Evolutionary conservation across 768 basidiomycete species (phyloP).

Genomic region (Pholiota conissans): DNA sequence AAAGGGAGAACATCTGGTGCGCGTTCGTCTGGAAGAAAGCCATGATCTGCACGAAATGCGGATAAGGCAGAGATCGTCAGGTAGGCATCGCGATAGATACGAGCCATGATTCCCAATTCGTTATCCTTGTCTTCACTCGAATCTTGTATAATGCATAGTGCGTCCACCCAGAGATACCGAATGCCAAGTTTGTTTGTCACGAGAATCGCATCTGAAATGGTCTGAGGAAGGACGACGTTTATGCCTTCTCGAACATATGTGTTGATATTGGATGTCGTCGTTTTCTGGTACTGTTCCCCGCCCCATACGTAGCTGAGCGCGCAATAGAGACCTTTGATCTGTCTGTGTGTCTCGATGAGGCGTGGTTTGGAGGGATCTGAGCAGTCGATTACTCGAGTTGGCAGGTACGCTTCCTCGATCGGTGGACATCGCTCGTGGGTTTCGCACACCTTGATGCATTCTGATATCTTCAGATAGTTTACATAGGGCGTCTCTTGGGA

Average conservation of each 20-base stretch:
- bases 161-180: neutral
- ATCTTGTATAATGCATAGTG: neutral
- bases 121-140: neutral
- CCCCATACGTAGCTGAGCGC: constrained; percentile 1
- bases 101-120: neutral
- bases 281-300: neutral
- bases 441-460: neutral
- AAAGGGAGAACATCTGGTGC: neutral
- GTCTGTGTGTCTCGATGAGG: neutral
- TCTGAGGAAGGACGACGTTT: neutral
- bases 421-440: constrained; percentile 1
- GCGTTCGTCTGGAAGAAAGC: neutral
- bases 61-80: neutral
- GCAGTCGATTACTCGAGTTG: neutral
- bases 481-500: constrained; percentile 1
- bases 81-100: neutral
- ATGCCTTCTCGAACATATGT: neutral
- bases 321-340: neutral
- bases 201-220: neutral
- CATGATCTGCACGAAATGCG: neutral
- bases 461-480: neutral
- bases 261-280: neutral
- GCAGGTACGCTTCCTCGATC: neutral
- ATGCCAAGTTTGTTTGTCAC: neutral
- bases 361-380: neutral